Evolutionary conservation across 1,284 basidiomycete species (phyloP).

Genomic region (Xanthoconium separans): DNA sequence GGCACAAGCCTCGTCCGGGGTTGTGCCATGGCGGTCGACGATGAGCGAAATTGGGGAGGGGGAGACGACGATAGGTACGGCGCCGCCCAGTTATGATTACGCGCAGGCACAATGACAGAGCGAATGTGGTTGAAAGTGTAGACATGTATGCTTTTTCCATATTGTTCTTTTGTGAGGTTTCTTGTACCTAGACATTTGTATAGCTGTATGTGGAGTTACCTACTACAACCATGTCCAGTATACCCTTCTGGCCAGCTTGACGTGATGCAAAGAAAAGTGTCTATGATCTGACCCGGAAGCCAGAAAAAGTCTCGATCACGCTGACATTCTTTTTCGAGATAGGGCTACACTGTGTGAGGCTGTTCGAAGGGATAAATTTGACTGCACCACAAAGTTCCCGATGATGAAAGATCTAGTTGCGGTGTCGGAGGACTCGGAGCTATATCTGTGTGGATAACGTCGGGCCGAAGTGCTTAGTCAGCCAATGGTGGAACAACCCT

Average conservation of each 20-base stretch:
- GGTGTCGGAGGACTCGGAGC: no score
- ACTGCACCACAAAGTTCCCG: no score
- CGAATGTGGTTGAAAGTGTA: not conserved
- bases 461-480: constrained; percentile 15
- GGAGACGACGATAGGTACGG: constrained; percentile 12
- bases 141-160: not conserved
- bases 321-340: no score
- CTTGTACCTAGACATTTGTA: not conserved
- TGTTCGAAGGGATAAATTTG: no score
- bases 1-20: not conserved
- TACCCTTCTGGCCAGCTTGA: not conserved
- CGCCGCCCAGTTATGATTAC: constrained; percentile 24
- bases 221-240: not conserved
- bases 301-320: no score
- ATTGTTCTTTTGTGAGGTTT: not conserved
- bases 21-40: constrained; percentile 1
- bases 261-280: not conserved
- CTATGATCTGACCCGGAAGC: not conserved
- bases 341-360: no score
- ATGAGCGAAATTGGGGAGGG: constrained; percentile 13
- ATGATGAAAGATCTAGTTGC: no score
- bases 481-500: not conserved
- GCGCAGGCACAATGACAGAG: constrained; percentile 7
- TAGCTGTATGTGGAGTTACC: not conserved
- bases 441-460: no score